These are phyloP conservation scores for Clonostachys rosea DNA, from an alignment of 2,329 filamentous ascomycete genomes.

Conservation along the genomic window DNA sequence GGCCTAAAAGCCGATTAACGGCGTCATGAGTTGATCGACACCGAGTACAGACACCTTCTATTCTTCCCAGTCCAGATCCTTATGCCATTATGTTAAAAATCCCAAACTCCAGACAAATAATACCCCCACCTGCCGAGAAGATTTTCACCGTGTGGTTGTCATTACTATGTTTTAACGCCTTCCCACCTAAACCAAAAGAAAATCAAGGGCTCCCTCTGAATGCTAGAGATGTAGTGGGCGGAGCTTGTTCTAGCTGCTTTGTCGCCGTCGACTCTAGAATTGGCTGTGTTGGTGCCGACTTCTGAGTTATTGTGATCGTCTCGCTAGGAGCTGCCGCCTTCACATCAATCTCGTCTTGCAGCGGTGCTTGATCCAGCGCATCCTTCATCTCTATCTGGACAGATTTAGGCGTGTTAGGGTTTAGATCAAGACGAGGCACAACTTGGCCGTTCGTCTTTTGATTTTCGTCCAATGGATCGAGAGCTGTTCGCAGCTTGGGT, in stretches of 20 bases:
- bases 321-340: no score
- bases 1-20: not conserved
- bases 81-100: not conserved
- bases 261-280: no score
- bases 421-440: not conserved
- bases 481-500: conserved; percentile 26
- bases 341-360: no score
- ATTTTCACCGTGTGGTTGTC: no score
- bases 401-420: not conserved
- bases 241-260: conserved; percentile 3
- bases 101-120: no score
- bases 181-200: no score
- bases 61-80: conserved; percentile 9
- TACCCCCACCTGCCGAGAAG: no score
- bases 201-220: conserved; percentile 51
- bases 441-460: no score
- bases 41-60: conserved; percentile 7
- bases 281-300: conserved; percentile 8
- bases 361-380: not conserved
- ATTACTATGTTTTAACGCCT: no score
- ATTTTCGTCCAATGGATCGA: conserved; percentile 8
- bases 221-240: conserved; percentile 42
- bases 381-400: not conserved
- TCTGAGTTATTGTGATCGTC: no score
- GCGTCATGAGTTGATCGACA: not conserved